phyloP scores from a whole-genome alignment of 768 basidiomycete species.

The Wakefieldia striispora region DNA sequence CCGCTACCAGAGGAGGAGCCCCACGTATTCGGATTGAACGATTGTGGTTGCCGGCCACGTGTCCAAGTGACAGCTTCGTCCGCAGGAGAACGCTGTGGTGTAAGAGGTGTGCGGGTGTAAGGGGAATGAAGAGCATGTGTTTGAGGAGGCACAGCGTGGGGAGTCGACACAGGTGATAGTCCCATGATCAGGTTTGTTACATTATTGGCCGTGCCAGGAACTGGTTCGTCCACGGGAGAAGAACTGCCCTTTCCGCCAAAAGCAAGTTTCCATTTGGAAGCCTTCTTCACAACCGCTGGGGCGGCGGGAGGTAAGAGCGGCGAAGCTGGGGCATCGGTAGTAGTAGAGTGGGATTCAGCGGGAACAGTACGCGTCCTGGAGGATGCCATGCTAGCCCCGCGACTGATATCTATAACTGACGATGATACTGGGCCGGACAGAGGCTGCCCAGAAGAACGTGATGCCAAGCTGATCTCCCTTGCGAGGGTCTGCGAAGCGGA shows the following conservation, averaged over 20 bases:
- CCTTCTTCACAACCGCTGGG: conserved; percentile 60
- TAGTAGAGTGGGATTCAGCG: conserved; percentile 12
- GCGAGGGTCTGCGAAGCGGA: conserved; percentile 80
- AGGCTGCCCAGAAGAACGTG: conserved; percentile 44
- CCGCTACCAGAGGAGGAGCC: conserved; percentile 15
- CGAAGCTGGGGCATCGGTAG: conserved; percentile 20
- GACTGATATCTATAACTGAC: conserved; percentile 23
- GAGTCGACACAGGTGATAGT: conserved; percentile 19
- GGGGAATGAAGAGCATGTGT: conserved; percentile 16
- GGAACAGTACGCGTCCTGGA: conserved; percentile 44
- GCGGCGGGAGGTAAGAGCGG: conserved; percentile 25
- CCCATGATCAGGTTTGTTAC: conserved; percentile 76
- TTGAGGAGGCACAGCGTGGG: conserved; percentile 11
- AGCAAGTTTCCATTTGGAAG: conserved; percentile 54
- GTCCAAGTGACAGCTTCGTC: conserved; percentile 47
- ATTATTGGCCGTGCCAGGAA: conserved; percentile 71
- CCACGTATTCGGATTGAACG: conserved; percentile 19
- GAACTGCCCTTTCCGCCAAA: conserved; percentile 65
- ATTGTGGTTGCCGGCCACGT: conserved; percentile 44
- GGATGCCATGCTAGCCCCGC: conserved; percentile 21
- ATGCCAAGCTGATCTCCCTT: conserved; percentile 75
- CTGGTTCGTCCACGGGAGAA: conserved; percentile 34
- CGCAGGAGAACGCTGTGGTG: conserved; percentile 35
- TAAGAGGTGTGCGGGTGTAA: conserved; percentile 29
- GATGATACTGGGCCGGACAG: conserved; percentile 13